Percentiles rank a stretch among this genome's conserved stretches.
Evolutionary conservation across 1,284 basidiomycete species (phyloP).

Genomic region (Pisolithus thermaeus): DNA sequence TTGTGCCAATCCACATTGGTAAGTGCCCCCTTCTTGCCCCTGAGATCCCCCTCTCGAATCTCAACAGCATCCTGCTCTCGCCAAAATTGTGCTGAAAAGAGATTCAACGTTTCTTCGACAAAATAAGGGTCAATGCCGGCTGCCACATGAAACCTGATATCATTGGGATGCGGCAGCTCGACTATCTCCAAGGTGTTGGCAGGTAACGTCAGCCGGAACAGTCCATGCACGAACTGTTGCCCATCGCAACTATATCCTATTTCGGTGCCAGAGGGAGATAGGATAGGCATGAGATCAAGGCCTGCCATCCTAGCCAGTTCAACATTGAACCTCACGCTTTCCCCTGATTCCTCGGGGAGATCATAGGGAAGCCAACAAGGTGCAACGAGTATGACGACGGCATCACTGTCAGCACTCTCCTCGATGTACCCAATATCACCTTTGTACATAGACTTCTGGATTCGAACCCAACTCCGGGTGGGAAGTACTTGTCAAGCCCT

Average conservation of each 20-base stretch:
- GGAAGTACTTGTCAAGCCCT: neutral
- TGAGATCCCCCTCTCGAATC: neutral
- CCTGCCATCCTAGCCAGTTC: neutral
- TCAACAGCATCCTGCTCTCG: neutral
- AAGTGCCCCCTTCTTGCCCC: neutral
- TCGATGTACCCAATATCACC: neutral
- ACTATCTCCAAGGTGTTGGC: neutral
- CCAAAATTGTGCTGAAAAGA: slow-evolving; percentile 1
- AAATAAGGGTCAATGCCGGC: neutral
- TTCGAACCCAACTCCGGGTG: neutral
- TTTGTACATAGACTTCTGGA: neutral
- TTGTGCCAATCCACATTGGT: neutral
- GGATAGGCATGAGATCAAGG: neutral
- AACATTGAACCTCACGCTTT: neutral
- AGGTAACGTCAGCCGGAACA: neutral
- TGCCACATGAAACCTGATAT: neutral
- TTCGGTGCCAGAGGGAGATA: neutral
- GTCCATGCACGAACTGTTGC: neutral
- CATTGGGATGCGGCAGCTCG: neutral
- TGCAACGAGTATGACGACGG: neutral
- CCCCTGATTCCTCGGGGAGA: neutral
- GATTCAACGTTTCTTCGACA: neutral
- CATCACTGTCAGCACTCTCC: neutral
- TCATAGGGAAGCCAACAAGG: neutral
- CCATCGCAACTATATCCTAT: neutral